Evolutionary conservation across 139 green algal genomes (phyloP).

Genomic region (Tetraselmis chui): DNA sequence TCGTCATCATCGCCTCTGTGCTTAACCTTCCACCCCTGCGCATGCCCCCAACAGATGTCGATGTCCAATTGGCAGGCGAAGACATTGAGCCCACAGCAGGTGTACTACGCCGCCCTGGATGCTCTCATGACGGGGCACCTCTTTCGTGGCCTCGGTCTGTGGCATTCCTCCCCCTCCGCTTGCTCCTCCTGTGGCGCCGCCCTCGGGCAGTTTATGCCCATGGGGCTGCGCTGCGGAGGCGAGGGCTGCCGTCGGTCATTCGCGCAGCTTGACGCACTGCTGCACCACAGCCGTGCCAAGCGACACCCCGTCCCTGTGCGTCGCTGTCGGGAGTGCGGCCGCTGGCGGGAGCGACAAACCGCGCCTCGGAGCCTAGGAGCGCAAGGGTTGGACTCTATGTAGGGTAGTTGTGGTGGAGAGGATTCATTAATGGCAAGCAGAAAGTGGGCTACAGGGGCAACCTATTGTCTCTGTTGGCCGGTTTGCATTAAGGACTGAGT

Average conservation of each 20-base stretch:
- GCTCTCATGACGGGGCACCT: constrained; percentile 32
- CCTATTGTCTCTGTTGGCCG: too few species aligned
- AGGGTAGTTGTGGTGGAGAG: too few species aligned
- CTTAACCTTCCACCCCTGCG: background rate
- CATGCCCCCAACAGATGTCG: constrained; percentile 8
- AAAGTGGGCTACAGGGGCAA: too few species aligned
- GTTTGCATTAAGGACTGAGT: too few species aligned
- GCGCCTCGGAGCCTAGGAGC: too few species aligned
- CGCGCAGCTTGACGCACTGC: background rate
- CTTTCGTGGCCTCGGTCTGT: constrained; percentile 44
- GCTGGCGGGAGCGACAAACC: background rate
- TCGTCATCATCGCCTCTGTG: too few species aligned
- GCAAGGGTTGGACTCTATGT: too few species aligned
- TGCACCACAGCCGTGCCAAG: background rate
- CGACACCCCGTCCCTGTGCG: background rate
- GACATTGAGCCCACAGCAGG: constrained; percentile 14
- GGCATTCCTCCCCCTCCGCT: constrained; percentile 42
- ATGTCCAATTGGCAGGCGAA: constrained; percentile 43
- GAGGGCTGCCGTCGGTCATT: background rate
- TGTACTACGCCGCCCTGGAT: constrained; percentile 52
- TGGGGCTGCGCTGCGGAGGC: background rate
- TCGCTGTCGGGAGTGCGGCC: background rate
- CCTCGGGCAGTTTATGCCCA: constrained; percentile 18
- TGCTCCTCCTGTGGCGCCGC: constrained; percentile 23
- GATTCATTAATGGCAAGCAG: too few species aligned